phyloP scores from a whole-genome alignment of 495 filamentous ascomycete genomes.

The Lepraria neglecta region DNA sequence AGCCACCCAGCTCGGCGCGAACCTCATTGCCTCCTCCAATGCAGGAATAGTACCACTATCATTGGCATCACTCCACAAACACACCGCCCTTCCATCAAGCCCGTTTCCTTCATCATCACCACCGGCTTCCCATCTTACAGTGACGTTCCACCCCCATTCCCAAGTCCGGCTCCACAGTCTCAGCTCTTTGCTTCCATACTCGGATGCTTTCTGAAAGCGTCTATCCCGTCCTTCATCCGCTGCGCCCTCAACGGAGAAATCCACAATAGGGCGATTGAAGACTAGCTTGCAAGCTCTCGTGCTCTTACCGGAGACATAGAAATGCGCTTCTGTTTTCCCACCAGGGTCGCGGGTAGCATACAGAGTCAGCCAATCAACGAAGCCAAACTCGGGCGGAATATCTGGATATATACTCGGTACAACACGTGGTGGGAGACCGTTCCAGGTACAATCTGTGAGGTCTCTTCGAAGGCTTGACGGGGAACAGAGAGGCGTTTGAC shows the following conservation, averaged over 20 bases:
- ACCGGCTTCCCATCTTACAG: conserved; percentile 57
- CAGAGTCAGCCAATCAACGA: conserved; percentile 55
- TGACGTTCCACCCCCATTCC: conserved; percentile 67
- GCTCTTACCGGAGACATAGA: conserved; percentile 57
- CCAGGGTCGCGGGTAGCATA: conserved; percentile 48
- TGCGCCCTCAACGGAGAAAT: conserved; percentile 54
- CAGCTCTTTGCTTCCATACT: conserved; percentile 49
- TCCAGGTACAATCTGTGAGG: conserved; percentile 62
- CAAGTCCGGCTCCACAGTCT: conserved; percentile 70
- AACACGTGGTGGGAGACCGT: conserved; percentile 57
- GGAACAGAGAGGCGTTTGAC: conserved; percentile 52
- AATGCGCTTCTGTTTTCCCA: conserved; percentile 39
- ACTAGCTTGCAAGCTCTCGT: conserved; percentile 64
- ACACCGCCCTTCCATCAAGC: conserved; percentile 65
- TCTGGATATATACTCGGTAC: conserved; percentile 37
- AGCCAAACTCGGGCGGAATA: conserved; percentile 42
- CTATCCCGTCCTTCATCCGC: conserved; percentile 37
- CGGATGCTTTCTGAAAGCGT: conserved; percentile 52
- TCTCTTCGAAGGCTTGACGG: conserved; percentile 35
- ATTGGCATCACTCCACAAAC: conserved; percentile 87
- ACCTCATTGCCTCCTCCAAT: conserved; percentile 72
- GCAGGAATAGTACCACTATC: conserved; percentile 67
- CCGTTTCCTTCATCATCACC: conserved; percentile 33
- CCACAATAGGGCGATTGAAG: conserved; percentile 56
- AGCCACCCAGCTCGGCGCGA: conserved; percentile 70